Conservation (phyloP, 1,139 yeast species). For the Debaryomycetaceae sp. region DNA sequence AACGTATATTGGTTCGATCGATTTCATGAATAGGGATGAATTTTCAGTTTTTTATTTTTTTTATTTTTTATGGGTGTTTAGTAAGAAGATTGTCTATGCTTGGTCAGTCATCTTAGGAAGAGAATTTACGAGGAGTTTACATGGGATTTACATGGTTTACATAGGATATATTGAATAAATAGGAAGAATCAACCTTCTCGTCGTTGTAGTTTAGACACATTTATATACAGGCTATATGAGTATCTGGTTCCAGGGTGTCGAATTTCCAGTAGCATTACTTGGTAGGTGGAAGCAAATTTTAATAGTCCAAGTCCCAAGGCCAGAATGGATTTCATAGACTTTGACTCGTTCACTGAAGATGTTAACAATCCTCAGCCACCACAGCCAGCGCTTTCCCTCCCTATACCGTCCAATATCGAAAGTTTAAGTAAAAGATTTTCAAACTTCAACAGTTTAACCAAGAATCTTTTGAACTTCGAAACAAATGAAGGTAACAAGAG, state of each 20-base stretch:
- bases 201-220: too few species aligned
- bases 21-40: too few species aligned
- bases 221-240: not conserved
- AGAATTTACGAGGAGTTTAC: too few species aligned
- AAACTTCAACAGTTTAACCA: conserved; percentile 30
- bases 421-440: conserved; percentile 33
- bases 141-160: too few species aligned
- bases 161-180: too few species aligned
- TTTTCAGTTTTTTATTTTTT: too few species aligned
- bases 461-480: conserved; percentile 26
- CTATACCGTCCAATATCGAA: conserved; percentile 41
- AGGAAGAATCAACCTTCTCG: too few species aligned
- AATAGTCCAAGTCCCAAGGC: not conserved
- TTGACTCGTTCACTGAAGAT: conserved; percentile 32
- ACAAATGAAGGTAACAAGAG: conserved; percentile 7
- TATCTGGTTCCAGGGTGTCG: not conserved
- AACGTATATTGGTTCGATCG: too few species aligned
- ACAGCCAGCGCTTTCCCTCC: conserved; percentile 45
- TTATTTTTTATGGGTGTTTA: too few species aligned
- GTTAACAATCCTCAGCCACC: conserved; percentile 34
- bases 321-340: conserved; percentile 44
- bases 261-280: not conserved
- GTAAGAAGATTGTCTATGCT: too few species aligned
- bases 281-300: not conserved
- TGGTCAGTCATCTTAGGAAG: too few species aligned